Evolutionary conservation across 768 basidiomycete species (phyloP).

Genomic region (Amanita fuliginea): DNA sequence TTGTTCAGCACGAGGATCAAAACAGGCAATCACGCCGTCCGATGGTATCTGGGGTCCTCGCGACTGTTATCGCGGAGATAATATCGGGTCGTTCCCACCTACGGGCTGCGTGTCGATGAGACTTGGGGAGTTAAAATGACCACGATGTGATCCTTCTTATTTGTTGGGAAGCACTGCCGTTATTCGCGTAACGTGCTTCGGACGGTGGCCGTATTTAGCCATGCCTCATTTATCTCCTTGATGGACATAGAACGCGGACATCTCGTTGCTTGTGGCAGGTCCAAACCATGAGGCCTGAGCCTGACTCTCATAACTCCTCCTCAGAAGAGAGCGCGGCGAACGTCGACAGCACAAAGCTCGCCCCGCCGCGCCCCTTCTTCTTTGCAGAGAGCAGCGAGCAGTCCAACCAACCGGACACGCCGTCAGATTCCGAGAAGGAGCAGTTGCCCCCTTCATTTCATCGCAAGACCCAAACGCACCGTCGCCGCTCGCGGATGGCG

Average conservation of each 20-base stretch:
- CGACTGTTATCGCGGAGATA: not conserved
- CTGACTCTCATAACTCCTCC: not conserved
- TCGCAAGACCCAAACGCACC: not conserved
- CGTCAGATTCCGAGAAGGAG: slow-evolving; percentile 12
- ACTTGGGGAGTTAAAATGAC: too few species aligned
- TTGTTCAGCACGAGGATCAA: not conserved
- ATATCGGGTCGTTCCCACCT: not conserved
- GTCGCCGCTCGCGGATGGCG: slow-evolving; percentile 8
- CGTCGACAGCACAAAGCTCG: slow-evolving; percentile 2
- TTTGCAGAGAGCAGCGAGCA: slow-evolving; percentile 8
- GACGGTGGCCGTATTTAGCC: not conserved
- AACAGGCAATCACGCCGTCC: not conserved
- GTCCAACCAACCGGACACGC: slow-evolving; percentile 8
- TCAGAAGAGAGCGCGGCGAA: not conserved
- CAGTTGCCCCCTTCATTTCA: not conserved
- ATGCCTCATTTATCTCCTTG: not conserved
- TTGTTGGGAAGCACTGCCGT: too few species aligned
- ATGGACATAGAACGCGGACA: not conserved
- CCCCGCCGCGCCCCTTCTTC: slow-evolving; percentile 18
- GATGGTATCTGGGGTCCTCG: too few species aligned
- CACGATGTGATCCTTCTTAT: too few species aligned
- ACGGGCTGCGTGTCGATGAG: too few species aligned
- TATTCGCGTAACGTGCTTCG: too few species aligned
- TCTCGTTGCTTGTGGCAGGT: not conserved
- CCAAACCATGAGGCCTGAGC: not conserved